These are phyloP conservation scores for Takakia lepidozioides DNA, from an alignment of 225 moss, liverwort and hornwort genomes.

Conservation along the genomic window DNA sequence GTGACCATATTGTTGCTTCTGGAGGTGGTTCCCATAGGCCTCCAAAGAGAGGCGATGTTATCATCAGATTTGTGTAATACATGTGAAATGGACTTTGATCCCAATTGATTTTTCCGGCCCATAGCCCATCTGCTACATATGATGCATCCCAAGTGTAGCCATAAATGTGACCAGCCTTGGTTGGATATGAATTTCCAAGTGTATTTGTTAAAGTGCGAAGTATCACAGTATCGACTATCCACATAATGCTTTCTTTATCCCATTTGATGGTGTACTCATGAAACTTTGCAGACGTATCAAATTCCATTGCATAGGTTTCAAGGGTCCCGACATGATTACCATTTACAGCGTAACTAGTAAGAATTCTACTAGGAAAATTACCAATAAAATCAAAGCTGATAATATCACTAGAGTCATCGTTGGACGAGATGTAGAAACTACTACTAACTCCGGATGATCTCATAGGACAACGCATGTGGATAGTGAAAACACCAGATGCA, in stretches of 20 bases:
- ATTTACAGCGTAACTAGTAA: constrained; percentile 41
- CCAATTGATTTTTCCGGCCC: constrained; percentile 32
- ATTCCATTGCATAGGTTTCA: constrained; percentile 28
- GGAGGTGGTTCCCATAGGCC: constrained; percentile 21
- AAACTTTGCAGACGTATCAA: constrained; percentile 31
- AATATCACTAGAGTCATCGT: constrained; percentile 21
- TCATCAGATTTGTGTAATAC: constrained; percentile 16
- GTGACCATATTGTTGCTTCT: background rate
- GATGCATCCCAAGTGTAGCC: constrained; percentile 54
- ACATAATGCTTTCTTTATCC: constrained; percentile 26
- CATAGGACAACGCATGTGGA: constrained; percentile 26
- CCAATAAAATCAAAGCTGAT: constrained; percentile 59
- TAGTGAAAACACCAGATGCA: constrained; percentile 33
- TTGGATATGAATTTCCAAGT: constrained; percentile 11
- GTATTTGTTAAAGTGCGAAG: constrained; percentile 24
- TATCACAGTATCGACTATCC: constrained; percentile 37
- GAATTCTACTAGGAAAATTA: constrained; percentile 34
- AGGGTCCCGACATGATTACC: constrained; percentile 36
- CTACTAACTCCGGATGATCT: constrained; percentile 35
- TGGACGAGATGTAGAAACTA: constrained; percentile 54
- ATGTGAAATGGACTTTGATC: constrained; percentile 24
- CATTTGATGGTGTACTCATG: constrained; percentile 61
- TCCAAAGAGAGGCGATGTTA: constrained; percentile 14
- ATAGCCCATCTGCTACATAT: constrained; percentile 13
- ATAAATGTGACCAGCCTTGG: constrained; percentile 37